A percentile compares a stretch with the other conserved stretches of the same genome.
These are phyloP conservation scores for Colletotrichum euphorbiae DNA, from an alignment of 2,329 filamentous ascomycete genomes.

Conservation along the genomic window DNA sequence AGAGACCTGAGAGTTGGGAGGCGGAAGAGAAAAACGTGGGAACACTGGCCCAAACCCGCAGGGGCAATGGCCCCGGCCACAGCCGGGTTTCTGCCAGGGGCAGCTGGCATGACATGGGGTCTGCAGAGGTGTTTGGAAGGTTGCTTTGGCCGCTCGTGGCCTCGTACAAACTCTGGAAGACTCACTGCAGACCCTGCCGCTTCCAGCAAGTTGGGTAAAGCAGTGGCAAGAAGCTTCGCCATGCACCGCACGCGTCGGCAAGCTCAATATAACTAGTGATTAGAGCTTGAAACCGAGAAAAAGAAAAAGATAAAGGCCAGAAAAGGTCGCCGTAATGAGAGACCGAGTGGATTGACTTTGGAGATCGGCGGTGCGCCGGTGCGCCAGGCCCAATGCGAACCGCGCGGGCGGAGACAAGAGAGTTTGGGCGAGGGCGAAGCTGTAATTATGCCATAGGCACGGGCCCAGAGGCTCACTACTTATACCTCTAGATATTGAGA, in stretches of 20 bases:
- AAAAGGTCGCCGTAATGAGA: not conserved
- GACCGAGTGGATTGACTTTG: slow-evolving; percentile 9
- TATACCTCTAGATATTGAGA: no score
- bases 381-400: slow-evolving; percentile 15
- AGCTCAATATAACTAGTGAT: not conserved
- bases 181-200: not conserved
- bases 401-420: not conserved
- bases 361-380: slow-evolving; percentile 4
- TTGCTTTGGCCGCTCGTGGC: slow-evolving; percentile 25
- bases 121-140: slow-evolving; percentile 7
- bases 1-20: not conserved
- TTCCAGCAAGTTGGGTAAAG: not conserved
- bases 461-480: no score
- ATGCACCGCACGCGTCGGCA: not conserved
- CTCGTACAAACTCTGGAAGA: slow-evolving; percentile 18
- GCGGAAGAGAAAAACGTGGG: slow-evolving; percentile 17
- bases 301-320: not conserved
- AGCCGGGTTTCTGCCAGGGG: slow-evolving; percentile 29
- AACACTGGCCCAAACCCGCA: slow-evolving; percentile 10
- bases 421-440: not conserved
- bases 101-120: not conserved
- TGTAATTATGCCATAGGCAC: no score
- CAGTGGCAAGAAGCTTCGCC: not conserved
- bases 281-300: not conserved
- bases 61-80: slow-evolving; percentile 23